phyloP scores from a whole-genome alignment of 352 stramenopile species.

The Globisporangium acanthophoron region DNA sequence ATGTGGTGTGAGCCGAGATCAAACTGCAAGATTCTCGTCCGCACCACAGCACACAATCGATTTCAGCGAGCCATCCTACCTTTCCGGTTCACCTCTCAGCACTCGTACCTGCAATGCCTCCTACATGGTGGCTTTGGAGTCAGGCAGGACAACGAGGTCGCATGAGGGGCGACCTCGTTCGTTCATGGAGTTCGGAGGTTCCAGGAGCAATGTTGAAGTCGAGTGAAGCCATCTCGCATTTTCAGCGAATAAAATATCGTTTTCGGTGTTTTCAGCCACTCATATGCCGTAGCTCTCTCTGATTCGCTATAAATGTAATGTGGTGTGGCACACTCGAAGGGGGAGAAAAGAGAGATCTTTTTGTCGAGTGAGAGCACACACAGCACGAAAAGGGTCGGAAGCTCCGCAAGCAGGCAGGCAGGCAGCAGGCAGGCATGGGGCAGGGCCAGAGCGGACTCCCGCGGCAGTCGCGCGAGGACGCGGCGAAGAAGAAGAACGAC shows the following conservation, averaged over 20 bases:
- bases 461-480: slow-evolving; percentile 72
- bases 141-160: too few relatives aligned
- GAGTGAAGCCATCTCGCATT: not conserved
- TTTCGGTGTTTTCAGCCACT: not conserved
- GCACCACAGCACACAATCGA: too few relatives aligned
- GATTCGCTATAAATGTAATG: not conserved
- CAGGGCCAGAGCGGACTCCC: slow-evolving; percentile 84
- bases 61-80: too few relatives aligned
- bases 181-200: too few relatives aligned
- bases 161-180: too few relatives aligned
- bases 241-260: not conserved
- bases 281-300: not conserved
- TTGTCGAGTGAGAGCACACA: not conserved
- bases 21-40: too few relatives aligned
- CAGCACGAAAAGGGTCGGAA: not conserved
- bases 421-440: slow-evolving; percentile 49
- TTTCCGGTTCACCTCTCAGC: too few relatives aligned
- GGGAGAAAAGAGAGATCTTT: slow-evolving; percentile 1
- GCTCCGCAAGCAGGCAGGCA: not conserved
- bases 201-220: too few relatives aligned
- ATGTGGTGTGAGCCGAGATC: too few relatives aligned
- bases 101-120: too few relatives aligned
- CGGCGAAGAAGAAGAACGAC: slow-evolving; percentile 86
- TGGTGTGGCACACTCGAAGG: not conserved
- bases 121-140: too few relatives aligned